Evolutionary conservation across 2,329 filamentous ascomycete species (phyloP).

Genomic region (Lachnellula suecica): DNA sequence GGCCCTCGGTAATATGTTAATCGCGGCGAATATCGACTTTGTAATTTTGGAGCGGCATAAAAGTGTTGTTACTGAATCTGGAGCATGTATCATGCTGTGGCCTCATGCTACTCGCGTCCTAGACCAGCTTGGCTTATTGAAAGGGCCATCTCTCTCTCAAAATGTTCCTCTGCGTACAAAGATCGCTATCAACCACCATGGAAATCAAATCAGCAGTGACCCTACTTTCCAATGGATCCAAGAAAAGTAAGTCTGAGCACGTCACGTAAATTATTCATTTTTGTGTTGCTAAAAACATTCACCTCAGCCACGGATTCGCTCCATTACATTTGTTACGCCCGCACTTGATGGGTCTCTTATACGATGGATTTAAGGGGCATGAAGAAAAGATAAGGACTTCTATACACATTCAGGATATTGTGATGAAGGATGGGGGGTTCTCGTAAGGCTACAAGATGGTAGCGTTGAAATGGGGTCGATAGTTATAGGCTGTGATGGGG

Average conservation of each 20-base stretch:
- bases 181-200: not conserved
- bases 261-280: too few relatives aligned
- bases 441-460: conserved; percentile 11
- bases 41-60: conserved; percentile 25
- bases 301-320: too few relatives aligned
- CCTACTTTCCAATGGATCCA: too few relatives aligned
- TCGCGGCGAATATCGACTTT: conserved; percentile 13
- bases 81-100: conserved; percentile 44
- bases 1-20: conserved; percentile 11
- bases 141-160: too few relatives aligned
- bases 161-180: too few relatives aligned
- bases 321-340: too few relatives aligned
- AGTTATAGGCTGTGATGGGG: conserved; percentile 22
- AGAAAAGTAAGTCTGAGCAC: too few relatives aligned
- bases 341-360: too few relatives aligned
- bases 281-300: too few relatives aligned
- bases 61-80: conserved; percentile 41
- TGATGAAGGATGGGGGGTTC: conserved; percentile 6
- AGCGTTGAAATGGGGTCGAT: conserved; percentile 10
- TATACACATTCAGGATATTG: conserved; percentile 4
- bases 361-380: not conserved
- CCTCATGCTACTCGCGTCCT: conserved; percentile 44
- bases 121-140: conserved; percentile 44
- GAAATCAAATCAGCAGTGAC: not conserved
- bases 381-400: conserved; percentile 1